These are phyloP conservation scores for Saitozyma sp. DNA, from an alignment of 768 basidiomycete genomes.

Conservation along the genomic window DNA sequence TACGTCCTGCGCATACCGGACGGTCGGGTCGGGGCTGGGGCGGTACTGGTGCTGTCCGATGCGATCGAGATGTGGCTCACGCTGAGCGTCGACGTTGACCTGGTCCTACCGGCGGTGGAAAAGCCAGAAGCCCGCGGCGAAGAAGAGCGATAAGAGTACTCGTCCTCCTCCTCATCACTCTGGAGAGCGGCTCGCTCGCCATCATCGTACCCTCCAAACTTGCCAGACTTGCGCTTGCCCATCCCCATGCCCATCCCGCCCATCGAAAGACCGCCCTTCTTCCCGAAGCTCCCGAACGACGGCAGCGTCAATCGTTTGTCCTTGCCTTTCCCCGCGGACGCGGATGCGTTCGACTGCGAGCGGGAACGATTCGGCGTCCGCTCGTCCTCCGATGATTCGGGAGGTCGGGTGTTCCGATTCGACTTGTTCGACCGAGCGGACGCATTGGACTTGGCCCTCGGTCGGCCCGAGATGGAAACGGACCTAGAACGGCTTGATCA, in stretches of 20 bases:
- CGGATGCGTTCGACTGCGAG: slow-evolving; percentile 47
- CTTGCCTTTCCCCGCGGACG: slow-evolving; percentile 29
- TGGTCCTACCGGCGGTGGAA: slow-evolving; percentile 16
- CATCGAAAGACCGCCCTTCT: slow-evolving; percentile 30
- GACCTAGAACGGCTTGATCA: not conserved
- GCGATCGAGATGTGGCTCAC: not conserved
- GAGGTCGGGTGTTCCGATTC: slow-evolving; percentile 12
- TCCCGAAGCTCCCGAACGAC: slow-evolving; percentile 48
- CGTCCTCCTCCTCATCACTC: slow-evolving; percentile 42
- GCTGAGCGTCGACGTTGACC: slow-evolving; percentile 20
- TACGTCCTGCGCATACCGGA: slow-evolving; percentile 32
- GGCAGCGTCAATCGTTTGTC: slow-evolving; percentile 36
- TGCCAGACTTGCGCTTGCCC: slow-evolving; percentile 21
- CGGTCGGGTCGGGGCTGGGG: slow-evolving; percentile 15
- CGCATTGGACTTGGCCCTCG: slow-evolving; percentile 45
- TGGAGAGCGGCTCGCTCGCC: slow-evolving; percentile 17
- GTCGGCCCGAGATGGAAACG: slow-evolving; percentile 7
- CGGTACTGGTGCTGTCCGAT: not conserved
- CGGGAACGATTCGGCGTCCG: slow-evolving; percentile 39
- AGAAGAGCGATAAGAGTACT: slow-evolving; percentile 17
- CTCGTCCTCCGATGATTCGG: slow-evolving; percentile 27
- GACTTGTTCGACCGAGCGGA: slow-evolving; percentile 22
- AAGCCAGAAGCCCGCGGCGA: slow-evolving; percentile 3
- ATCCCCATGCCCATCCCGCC: not conserved
- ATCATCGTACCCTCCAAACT: slow-evolving; percentile 34